Percentiles rank a stretch among this genome's conserved stretches.
phyloP scores from a whole-genome alignment of 768 basidiomycete genomes.

The Chalciporus piperatus region DNA sequence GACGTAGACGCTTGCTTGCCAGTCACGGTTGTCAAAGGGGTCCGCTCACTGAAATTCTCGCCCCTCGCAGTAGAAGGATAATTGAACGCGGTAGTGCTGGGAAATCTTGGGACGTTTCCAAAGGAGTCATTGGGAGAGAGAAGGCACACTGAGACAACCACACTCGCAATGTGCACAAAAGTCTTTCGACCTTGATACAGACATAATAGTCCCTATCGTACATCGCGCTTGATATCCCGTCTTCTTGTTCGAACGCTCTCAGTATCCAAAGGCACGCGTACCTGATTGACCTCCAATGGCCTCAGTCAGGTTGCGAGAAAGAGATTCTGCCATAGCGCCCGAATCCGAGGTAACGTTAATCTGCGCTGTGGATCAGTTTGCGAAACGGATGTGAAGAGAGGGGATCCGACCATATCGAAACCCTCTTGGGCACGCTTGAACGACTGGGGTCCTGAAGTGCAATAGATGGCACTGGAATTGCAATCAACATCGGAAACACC shows the following conservation, averaged over 20 bases:
- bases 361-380: slow-evolving; percentile 26
- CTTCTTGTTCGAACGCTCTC: not conserved
- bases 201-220: not conserved
- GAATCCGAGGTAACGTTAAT: slow-evolving; percentile 49
- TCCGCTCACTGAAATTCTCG: no score
- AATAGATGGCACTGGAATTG: slow-evolving; percentile 45
- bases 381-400: not conserved
- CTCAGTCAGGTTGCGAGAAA: slow-evolving; percentile 20
- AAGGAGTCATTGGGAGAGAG: no score
- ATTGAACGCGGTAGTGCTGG: no score
- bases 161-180: no score
- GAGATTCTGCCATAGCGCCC: slow-evolving; percentile 42
- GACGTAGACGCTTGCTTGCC: no score
- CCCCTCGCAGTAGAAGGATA: no score
- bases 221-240: not conserved
- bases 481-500: not conserved
- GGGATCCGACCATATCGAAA: slow-evolving; percentile 48
- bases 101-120: no score
- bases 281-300: slow-evolving; percentile 17
- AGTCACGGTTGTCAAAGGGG: no score
- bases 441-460: slow-evolving; percentile 44
- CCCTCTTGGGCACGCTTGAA: slow-evolving; percentile 45
- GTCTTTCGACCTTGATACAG: no score
- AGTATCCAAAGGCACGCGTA: slow-evolving; percentile 10
- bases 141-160: no score